Base-by-base conservation (phyloP, 2,329 filamentous ascomycete genomes). In the Penicillium sp. region DNA sequence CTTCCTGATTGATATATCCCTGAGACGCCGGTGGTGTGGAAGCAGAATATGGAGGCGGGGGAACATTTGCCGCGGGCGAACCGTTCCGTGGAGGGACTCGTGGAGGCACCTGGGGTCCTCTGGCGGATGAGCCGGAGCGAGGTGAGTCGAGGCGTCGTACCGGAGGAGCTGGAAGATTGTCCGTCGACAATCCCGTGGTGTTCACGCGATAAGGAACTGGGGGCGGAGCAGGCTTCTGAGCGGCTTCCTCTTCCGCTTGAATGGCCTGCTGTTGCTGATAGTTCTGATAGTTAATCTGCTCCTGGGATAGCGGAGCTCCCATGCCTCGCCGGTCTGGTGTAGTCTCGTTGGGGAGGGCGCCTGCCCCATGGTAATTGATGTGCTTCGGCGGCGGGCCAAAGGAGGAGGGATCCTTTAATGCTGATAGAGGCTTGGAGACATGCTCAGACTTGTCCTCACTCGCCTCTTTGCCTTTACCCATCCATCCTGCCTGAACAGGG, bases 331-430 rank as follows among this genome's bases (percentile, higher is more conserved):
- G 64, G 49, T 76, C 70, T 24, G 77, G 72, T 12, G 77, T 73
- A 13, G 75, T 74, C 42, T 77, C 66, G 47, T 77, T 75, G 28
- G 74, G 69, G 13, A 77, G 64, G 3, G 77, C 72, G 6, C 69
- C 71, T 13, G 70, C 72, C 51, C 76, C 73, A 66, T 80, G 74
- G 58, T 78, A 79, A 45, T 77, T 76, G 51, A 76, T 71, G 56
- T 82, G 87, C 63, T 84, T 92, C 0, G 91, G 91, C 24, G 91
- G 91, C 23, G 90, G 89, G 2, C 83, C 90, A 68, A 95, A 96
- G 15, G 84, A 82, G 1, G 83, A 71, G 1, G 90, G 91, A 67
- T 96, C 90, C 67, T 84, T 85, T 28, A 96, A 79, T 3, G 83
- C 79, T 8, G 84, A 79, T 41, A 95, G 74, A 1, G 91, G 90